These are phyloP conservation scores for Passiflora organensis DNA, from an alignment of 345 rosid species.

Conservation along the genomic window DNA sequence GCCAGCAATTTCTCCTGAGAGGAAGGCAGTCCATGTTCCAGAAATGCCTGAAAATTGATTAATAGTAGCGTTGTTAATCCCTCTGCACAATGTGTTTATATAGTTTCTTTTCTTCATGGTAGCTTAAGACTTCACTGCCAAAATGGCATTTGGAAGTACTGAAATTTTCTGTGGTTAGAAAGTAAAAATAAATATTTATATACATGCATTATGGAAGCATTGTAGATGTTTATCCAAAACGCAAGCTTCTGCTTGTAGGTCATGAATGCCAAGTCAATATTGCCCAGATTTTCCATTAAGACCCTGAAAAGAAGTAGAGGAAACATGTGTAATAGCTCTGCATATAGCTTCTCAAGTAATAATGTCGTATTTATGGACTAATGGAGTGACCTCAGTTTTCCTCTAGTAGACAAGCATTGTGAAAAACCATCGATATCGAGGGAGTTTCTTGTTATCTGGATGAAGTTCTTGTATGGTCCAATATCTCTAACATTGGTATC, in stretches of 20 bases:
- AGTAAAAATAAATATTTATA: constrained; percentile 18
- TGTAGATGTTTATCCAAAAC: constrained; percentile 88
- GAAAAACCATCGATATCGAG: constrained; percentile 42
- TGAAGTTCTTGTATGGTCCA: constrained; percentile 76
- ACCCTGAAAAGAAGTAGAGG: constrained; percentile 38
- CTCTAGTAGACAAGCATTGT: constrained; percentile 33
- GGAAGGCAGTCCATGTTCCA: constrained; percentile 82
- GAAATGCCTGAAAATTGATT: constrained; percentile 58
- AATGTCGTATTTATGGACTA: not conserved
- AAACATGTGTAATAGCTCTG: not conserved
- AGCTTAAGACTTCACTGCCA: too few relatives aligned
- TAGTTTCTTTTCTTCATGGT: too few relatives aligned
- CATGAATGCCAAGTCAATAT: constrained; percentile 61
- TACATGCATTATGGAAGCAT: constrained; percentile 94
- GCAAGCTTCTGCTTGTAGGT: constrained; percentile 91
- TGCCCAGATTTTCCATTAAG: constrained; percentile 53
- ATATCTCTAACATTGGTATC: constrained; percentile 52
- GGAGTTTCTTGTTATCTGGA: constrained; percentile 56
- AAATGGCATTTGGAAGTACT: too few relatives aligned
- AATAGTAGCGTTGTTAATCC: not conserved
- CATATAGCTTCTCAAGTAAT: not conserved
- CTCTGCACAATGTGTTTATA: too few relatives aligned
- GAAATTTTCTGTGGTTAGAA: too few relatives aligned
- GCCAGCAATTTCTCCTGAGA: constrained; percentile 66
- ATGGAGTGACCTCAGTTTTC: constrained; percentile 49